Conservation (phyloP, 2,329 filamentous ascomycete genomes). For the Didymella sp. region DNA sequence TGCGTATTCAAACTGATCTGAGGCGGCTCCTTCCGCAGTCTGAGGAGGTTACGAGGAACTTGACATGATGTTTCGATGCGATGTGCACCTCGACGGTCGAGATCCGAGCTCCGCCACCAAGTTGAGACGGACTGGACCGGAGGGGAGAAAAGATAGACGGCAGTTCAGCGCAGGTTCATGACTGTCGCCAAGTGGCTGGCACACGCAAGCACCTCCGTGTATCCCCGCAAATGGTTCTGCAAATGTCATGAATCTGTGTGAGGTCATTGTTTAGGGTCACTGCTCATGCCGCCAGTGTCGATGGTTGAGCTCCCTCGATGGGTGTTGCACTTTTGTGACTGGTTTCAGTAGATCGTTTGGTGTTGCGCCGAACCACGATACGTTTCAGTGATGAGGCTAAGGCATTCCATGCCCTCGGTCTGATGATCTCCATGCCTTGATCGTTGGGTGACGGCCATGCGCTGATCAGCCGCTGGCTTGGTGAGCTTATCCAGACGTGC, state of each 20-base stretch:
- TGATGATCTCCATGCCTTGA: conserved; percentile 6
- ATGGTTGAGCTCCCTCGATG: neutral
- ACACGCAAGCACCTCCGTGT: neutral
- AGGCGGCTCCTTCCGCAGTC: conserved; percentile 2
- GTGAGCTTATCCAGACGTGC: conserved; percentile 21
- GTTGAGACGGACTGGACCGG: neutral
- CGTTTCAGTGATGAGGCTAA: conserved; percentile 26
- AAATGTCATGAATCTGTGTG: neutral
- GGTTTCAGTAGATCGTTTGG: conserved; percentile 27
- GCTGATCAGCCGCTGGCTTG: conserved; percentile 17
- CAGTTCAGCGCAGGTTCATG: neutral
- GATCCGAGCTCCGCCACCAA: neutral
- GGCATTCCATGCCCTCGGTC: conserved; percentile 13
- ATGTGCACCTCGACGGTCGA: neutral
- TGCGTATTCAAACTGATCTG: conserved; percentile 2
- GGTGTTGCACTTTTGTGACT: conserved; percentile 9
- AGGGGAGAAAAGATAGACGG: neutral
- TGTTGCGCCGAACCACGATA: conserved; percentile 11
- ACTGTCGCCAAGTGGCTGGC: neutral
- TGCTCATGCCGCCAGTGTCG: neutral
- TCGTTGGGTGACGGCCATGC: conserved; percentile 13
- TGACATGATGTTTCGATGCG: conserved; percentile 8
- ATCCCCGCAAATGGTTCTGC: neutral
- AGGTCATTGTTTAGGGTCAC: neutral
- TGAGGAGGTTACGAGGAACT: conserved; percentile 14